Conservation (phyloP, 108 stramenopile species). For the Asterionellopsis glacialis region DNA sequence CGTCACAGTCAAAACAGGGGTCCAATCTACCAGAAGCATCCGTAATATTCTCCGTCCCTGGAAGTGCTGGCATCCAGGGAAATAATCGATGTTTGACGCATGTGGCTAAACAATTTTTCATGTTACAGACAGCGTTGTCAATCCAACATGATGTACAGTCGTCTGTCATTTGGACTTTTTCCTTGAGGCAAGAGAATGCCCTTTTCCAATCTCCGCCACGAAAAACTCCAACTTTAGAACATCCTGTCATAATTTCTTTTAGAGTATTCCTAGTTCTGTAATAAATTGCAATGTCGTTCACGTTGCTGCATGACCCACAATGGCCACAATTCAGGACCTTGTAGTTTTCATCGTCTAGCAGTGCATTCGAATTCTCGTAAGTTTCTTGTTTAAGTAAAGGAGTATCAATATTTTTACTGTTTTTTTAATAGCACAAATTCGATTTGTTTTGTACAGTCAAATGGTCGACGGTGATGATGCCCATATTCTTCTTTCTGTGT, state of each 20-base stretch:
- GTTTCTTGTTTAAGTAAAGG: no score
- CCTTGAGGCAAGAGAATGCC: slow-evolving; percentile 9
- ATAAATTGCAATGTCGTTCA: slow-evolving; percentile 24
- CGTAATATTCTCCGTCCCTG: not conserved
- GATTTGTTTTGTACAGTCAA: no score
- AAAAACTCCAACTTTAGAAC: slow-evolving; percentile 11
- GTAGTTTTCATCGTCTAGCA: slow-evolving; percentile 1
- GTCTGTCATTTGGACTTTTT: slow-evolving; percentile 18
- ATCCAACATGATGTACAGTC: slow-evolving; percentile 28
- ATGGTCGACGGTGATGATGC: no score
- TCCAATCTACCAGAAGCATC: not conserved
- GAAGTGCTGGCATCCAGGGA: slow-evolving; percentile 3
- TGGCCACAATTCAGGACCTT: slow-evolving; percentile 23
- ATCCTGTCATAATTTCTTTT: slow-evolving; percentile 10
- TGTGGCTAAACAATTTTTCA: slow-evolving; percentile 16
- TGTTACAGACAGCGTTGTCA: slow-evolving; percentile 17
- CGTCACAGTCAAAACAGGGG: slow-evolving; percentile 9
- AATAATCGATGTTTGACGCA: slow-evolving; percentile 13
- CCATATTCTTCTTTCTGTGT: no score
- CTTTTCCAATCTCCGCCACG: slow-evolving; percentile 6
- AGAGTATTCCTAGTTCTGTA: slow-evolving; percentile 16
- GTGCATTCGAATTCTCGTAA: no score
- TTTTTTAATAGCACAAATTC: no score
- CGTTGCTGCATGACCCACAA: slow-evolving; percentile 22
- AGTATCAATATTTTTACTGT: no score